These are phyloP conservation scores for Yamadazyma triangularis DNA, from an alignment of 1,139 yeast genomes.

Conservation along the genomic window DNA sequence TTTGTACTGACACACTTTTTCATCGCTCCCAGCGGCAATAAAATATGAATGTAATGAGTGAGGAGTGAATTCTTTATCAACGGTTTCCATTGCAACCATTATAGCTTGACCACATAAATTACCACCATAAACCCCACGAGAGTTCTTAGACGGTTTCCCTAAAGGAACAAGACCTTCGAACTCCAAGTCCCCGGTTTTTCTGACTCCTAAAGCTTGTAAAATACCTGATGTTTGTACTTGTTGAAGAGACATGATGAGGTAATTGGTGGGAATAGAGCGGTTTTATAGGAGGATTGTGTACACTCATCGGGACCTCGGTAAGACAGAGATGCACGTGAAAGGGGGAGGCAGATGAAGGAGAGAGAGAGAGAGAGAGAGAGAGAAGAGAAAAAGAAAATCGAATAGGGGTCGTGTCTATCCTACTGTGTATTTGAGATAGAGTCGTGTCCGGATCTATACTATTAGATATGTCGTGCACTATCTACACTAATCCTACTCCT, in stretches of 20 bases:
- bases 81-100: constrained; percentile 30
- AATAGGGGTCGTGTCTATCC: too few relatives aligned
- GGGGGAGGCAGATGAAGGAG: too few relatives aligned
- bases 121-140: constrained; percentile 43
- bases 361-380: too few relatives aligned
- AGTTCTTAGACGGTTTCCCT: constrained; percentile 23
- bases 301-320: too few relatives aligned
- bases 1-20: constrained; percentile 22
- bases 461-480: too few relatives aligned
- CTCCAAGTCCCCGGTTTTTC: constrained; percentile 15
- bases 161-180: constrained; percentile 30
- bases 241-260: constrained; percentile 13
- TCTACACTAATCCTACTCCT: too few relatives aligned
- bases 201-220: constrained; percentile 18
- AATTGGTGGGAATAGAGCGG: too few relatives aligned
- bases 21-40: constrained; percentile 32
- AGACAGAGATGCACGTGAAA: too few relatives aligned
- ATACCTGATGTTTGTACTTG: constrained; percentile 2
- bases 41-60: constrained; percentile 42
- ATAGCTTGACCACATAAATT: constrained; percentile 39
- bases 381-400: too few relatives aligned
- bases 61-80: constrained; percentile 27
- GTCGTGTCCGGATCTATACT: too few relatives aligned
- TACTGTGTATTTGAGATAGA: too few relatives aligned
- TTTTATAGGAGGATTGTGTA: too few relatives aligned